Evolutionary conservation across 495 filamentous ascomycete species (phyloP), one percentile per base, ranked within the genome.

Genomic region (Penicillium nucicola): DNA sequence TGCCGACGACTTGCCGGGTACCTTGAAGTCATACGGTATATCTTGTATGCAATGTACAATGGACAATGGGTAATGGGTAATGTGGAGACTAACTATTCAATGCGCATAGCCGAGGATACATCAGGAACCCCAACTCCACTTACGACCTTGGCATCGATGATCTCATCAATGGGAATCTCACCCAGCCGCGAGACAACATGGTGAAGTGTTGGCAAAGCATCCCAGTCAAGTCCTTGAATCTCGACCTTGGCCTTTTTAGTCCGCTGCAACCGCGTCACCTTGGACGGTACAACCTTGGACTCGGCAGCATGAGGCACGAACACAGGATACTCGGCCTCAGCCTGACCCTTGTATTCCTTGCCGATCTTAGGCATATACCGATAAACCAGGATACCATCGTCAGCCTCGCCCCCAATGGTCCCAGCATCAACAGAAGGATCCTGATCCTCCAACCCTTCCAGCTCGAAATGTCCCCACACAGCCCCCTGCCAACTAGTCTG

Each of bases 171-270:
- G 0, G 77, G 80, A 37, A 84, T 70, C 42, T 80, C 77, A 0
- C 70, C 75, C 50, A 83, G 49, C 20, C 65, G 62, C 34, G 63
- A 61, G 18, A 79, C 59, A 20, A 84, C 64, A 62, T 82, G 77
- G 52, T 84, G 77, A 33, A 83, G 60, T 2, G 78, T 83, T 0
- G 81, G 81, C 42, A 84, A 54, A 15, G 58, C 58, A 22, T 78
- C 61, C 77, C 70, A 77, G 46, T 75, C 68, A 15, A 75, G 56
- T 5, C 56, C 57, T 31, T 76, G 62, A 31, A 81, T 68, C 38
- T 65, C 59, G 46, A 81, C 60, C n/a, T 55, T 67, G 7, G 72
- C 73, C 39, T 70, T 72, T 13, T 57, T 61, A n/a, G 72, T 62
- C 38, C 60, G 66, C 15, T 60, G 64, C 31, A 71, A 22, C 30